These are phyloP conservation scores for Ambispora gerdemannii DNA, from an alignment of 192 early-diverging fungal species.

Conservation along the genomic window DNA sequence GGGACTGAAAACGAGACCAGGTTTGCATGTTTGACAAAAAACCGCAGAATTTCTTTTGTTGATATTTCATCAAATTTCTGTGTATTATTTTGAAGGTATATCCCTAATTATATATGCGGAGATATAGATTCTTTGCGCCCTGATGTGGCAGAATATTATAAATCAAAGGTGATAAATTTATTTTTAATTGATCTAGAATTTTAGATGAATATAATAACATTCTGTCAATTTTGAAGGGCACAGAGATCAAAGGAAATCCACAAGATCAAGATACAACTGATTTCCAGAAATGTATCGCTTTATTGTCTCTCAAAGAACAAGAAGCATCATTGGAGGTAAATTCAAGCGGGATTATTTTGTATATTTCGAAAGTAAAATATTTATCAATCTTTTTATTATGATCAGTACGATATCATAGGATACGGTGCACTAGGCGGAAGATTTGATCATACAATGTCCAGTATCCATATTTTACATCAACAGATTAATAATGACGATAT, in stretches of 20 bases:
- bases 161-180: slow-evolving; percentile 40
- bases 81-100: slow-evolving; percentile 43
- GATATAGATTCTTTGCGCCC: slow-evolving; percentile 80
- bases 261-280: slow-evolving; percentile 70
- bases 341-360: neutral
- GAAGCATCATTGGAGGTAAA: too few relatives aligned
- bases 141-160: slow-evolving; percentile 64
- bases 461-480: slow-evolving; percentile 72
- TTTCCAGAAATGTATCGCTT: slow-evolving; percentile 82
- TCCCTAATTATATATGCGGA: slow-evolving; percentile 79
- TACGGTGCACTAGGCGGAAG: slow-evolving; percentile 81
- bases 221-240: slow-evolving; percentile 44
- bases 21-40: too few relatives aligned
- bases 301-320: slow-evolving; percentile 28
- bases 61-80: neutral
- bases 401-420: slow-evolving; percentile 65
- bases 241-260: slow-evolving; percentile 40
- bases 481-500: too few relatives aligned
- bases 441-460: slow-evolving; percentile 85
- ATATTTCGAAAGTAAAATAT: slow-evolving; percentile 5
- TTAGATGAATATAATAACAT: neutral
- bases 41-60: neutral
- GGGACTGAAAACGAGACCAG: slow-evolving; percentile 38
- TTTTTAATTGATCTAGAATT: too few relatives aligned
- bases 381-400: slow-evolving; percentile 27